A percentile compares a stretch with the other conserved stretches of the same genome.
These are phyloP conservation scores for Fusarium secorum DNA, from an alignment of 2,329 filamentous ascomycete genomes.

Conservation along the genomic window DNA sequence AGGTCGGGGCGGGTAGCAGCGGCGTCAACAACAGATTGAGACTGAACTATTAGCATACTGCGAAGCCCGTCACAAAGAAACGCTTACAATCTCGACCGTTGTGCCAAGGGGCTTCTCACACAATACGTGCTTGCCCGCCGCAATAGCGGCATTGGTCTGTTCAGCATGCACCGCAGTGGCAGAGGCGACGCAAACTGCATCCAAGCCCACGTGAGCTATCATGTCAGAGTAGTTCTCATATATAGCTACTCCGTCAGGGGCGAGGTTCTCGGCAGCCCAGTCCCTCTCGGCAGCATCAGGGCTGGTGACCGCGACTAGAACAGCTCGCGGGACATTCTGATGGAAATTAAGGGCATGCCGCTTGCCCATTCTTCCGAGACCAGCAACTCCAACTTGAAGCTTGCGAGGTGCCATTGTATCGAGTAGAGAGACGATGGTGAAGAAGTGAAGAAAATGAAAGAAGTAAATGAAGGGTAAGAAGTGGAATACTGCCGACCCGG, in stretches of 20 bases:
- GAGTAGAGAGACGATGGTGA: neutral
- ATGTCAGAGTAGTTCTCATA: slow-evolving; percentile 58
- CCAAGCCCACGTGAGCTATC: slow-evolving; percentile 49
- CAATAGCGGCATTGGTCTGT: slow-evolving; percentile 64
- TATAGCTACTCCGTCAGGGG: slow-evolving; percentile 53
- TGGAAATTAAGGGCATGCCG: slow-evolving; percentile 59
- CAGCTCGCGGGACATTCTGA: slow-evolving; percentile 54
- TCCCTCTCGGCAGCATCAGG: slow-evolving; percentile 54
- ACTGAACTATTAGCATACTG: neutral
- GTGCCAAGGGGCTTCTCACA: slow-evolving; percentile 69
- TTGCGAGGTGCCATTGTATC: slow-evolving; percentile 35
- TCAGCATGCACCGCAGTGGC: slow-evolving; percentile 64
- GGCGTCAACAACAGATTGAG: slow-evolving; percentile 17
- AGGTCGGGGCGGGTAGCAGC: slow-evolving; percentile 57
- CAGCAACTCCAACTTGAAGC: slow-evolving; percentile 56
- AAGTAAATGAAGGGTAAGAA: neutral
- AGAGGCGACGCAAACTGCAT: slow-evolving; percentile 54
- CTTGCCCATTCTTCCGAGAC: slow-evolving; percentile 61
- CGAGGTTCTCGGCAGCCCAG: slow-evolving; percentile 55
- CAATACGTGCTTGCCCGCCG: slow-evolving; percentile 62
- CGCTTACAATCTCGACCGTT: slow-evolving; percentile 45
- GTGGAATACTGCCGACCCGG: neutral
- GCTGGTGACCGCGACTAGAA: slow-evolving; percentile 58
- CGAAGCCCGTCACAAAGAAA: neutral
- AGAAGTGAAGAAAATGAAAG: neutral